Evolutionary conservation across 495 filamentous ascomycete genomes (phyloP), one percentile per base, ranked within the genome.

Genomic region (Neohortaea acidophila): DNA sequence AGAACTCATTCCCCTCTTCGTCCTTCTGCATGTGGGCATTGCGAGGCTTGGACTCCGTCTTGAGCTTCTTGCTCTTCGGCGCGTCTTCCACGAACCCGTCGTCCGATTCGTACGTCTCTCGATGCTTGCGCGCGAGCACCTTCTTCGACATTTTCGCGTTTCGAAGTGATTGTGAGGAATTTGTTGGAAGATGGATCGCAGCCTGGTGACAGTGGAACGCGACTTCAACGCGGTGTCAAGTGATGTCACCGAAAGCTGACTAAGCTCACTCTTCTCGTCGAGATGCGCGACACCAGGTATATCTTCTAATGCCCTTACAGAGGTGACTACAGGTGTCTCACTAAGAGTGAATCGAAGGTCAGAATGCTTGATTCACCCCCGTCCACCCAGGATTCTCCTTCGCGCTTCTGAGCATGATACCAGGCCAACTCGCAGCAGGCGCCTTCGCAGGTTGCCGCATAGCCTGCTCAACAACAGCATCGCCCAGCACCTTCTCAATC

Each of bases 401-500:
- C 24, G 36, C 38, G n/a, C 42, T 41, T 21, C 42, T 53, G 5
- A 55, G 44, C 48, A 57, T 54, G 30, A 46, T 54, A 4, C 51
- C 57, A 23, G 54, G 57, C 27, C 57, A 63, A 2, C 43, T 53
- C 4, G 49, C 48, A 1, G 42, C 20, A 1, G 65, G 65, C 13
- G 62, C 63, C 49, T 69, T 69, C 9, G 38, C 43, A 30, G 47
- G 43, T n/a, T 47, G 52, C 35, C 36, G 33, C 36, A 62, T 2
- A 14, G 57, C 64, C 43, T 67, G 64, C 20, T 55, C 27, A 11
- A 60, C 62, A 0, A 69, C 59, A n/a, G 55, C 54, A 56, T 67
- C 59, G 0, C 62, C 59, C 21, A 69, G 44, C 3, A 61, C 56
- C 53, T 65, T 65, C 42, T 68, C 65, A 11, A 60, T 56, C 23